phyloP scores from a whole-genome alignment of 495 filamentous ascomycete genomes.

The Penicillium canescens region DNA sequence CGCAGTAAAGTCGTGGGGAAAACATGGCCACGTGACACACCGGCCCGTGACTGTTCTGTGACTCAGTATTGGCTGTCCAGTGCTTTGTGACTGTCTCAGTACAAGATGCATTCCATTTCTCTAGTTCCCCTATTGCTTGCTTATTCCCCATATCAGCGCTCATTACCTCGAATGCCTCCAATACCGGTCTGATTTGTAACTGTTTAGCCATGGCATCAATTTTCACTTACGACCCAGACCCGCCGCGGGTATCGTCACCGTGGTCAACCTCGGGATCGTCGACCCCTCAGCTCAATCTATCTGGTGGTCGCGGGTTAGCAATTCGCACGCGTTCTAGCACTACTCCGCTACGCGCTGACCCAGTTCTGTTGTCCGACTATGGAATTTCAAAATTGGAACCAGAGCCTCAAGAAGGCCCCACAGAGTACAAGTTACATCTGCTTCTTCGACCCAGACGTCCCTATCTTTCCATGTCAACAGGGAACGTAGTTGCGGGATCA shows the following conservation, averaged over 20 bases:
- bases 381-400: constrained; percentile 77
- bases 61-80: constrained; percentile 1
- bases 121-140: background rate
- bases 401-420: constrained; percentile 91
- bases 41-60: constrained; percentile 3
- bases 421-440: constrained; percentile 96
- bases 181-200: constrained; percentile 11
- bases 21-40: background rate
- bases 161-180: constrained; percentile 16
- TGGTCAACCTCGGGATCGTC: constrained; percentile 64
- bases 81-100: no score
- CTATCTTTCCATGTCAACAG: constrained; percentile 64
- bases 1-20: background rate
- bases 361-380: constrained; percentile 62
- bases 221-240: constrained; percentile 90
- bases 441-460: constrained; percentile 75
- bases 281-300: constrained; percentile 33
- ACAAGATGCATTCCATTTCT: background rate
- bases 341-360: constrained; percentile 32
- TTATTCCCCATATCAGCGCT: constrained; percentile 2
- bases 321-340: constrained; percentile 29
- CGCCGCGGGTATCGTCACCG: constrained; percentile 83
- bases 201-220: constrained; percentile 78
- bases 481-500: constrained; percentile 58
- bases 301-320: constrained; percentile 21